phyloP scores from a whole-genome alignment of 139 green algal genomes.

The Chlorella sp. region DNA sequence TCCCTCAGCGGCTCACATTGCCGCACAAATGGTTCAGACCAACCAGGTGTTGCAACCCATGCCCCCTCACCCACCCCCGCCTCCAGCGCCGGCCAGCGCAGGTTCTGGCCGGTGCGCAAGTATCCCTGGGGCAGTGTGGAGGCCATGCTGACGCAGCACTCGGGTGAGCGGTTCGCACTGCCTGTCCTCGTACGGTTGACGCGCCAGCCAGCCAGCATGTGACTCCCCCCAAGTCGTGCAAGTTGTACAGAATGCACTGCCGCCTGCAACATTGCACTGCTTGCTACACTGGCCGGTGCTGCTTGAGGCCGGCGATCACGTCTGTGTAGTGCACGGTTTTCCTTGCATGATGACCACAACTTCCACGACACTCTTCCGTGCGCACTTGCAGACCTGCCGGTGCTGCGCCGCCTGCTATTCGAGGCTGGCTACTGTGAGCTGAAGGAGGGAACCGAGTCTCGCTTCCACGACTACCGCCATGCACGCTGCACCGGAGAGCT shows the following conservation, averaged over 20 bases:
- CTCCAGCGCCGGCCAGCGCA: slow-evolving; percentile 1
- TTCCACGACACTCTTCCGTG: neutral
- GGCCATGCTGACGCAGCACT: slow-evolving; percentile 50
- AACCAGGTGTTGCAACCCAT: neutral
- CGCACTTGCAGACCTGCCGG: slow-evolving; percentile 23
- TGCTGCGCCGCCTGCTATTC: slow-evolving; percentile 55
- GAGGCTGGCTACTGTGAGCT: slow-evolving; percentile 50
- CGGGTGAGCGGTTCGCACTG: no score
- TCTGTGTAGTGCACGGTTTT: no score
- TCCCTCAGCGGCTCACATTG: no score
- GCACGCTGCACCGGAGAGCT: neutral
- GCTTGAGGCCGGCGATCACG: neutral
- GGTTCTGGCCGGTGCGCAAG: slow-evolving; percentile 63
- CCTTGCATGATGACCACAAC: neutral
- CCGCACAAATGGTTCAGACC: no score
- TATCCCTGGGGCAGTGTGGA: slow-evolving; percentile 62
- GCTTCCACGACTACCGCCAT: slow-evolving; percentile 48
- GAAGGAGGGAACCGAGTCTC: slow-evolving; percentile 47
- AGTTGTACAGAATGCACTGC: neutral
- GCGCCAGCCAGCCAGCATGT: neutral
- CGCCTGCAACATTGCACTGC: neutral
- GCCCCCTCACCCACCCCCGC: neutral
- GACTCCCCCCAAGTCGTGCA: neutral
- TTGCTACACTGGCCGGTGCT: neutral
- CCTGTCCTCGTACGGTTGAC: no score